Evolutionary conservation across 2,329 filamentous ascomycete species (phyloP).

Genomic region (Westerdykella sp.): DNA sequence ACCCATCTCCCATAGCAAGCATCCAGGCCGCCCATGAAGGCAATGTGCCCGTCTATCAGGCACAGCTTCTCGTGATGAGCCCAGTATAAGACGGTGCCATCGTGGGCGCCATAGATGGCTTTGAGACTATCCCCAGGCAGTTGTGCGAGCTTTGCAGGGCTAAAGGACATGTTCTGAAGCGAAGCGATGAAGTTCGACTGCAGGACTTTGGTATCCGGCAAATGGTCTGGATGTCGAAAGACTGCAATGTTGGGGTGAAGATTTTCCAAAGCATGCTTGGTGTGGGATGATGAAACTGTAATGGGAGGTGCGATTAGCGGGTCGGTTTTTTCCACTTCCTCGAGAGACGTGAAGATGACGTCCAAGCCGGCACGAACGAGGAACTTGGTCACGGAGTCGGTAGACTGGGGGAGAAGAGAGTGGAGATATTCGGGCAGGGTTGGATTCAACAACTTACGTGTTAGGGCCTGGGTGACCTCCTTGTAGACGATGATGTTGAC

Average conservation of each 20-base stretch:
- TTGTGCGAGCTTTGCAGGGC: slow-evolving; percentile 52
- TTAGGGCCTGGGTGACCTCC: slow-evolving; percentile 70
- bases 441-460: slow-evolving; percentile 55
- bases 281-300: slow-evolving; percentile 62
- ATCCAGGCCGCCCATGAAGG: slow-evolving; percentile 89
- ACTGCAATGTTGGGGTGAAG: slow-evolving; percentile 81
- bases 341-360: slow-evolving; percentile 41
- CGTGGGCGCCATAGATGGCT: slow-evolving; percentile 72
- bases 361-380: slow-evolving; percentile 39
- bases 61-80: slow-evolving; percentile 91
- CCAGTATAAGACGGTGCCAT: slow-evolving; percentile 82
- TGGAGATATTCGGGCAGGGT: slow-evolving; percentile 40
- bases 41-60: slow-evolving; percentile 68
- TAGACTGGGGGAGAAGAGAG: slow-evolving; percentile 38
- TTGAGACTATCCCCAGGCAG: slow-evolving; percentile 68
- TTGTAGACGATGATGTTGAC: slow-evolving; percentile 89
- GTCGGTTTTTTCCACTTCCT: slow-evolving; percentile 41
- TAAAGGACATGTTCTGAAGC: slow-evolving; percentile 52
- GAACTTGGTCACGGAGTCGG: slow-evolving; percentile 37
- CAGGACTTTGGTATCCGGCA: slow-evolving; percentile 64
- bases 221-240: slow-evolving; percentile 84
- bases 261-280: slow-evolving; percentile 69
- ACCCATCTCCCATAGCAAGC: slow-evolving; percentile 73
- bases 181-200: slow-evolving; percentile 51
- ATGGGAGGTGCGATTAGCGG: slow-evolving; percentile 41